Conservation (phyloP, 2,329 filamentous ascomycete genomes). For the Botrytis cinerea region DNA sequence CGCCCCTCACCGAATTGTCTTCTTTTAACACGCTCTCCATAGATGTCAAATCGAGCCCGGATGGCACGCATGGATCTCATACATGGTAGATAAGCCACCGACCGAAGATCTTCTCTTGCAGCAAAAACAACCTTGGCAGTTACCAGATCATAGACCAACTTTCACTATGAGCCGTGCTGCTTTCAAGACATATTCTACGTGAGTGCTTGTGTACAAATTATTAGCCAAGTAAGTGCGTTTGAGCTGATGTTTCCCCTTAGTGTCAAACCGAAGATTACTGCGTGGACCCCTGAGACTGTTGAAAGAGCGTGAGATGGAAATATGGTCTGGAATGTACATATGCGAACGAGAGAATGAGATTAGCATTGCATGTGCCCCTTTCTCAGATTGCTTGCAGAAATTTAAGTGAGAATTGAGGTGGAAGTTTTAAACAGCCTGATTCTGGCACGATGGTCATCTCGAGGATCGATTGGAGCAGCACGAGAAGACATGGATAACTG, state of each 20-base stretch:
- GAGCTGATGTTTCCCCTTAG: slow-evolving; percentile 41
- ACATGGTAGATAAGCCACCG: slow-evolving; percentile 85
- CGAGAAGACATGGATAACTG: background rate
- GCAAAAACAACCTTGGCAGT: slow-evolving; percentile 73
- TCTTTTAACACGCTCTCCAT: slow-evolving; percentile 8
- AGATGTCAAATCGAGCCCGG: slow-evolving; percentile 87
- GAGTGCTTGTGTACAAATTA: slow-evolving; percentile 47
- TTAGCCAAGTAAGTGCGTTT: slow-evolving; percentile 12
- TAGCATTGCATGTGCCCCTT: background rate
- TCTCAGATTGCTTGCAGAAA: background rate
- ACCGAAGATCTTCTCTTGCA: slow-evolving; percentile 72
- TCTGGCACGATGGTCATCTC: background rate
- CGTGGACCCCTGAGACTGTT: slow-evolving; percentile 52
- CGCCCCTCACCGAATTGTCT: background rate
- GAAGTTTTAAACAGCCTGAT: background rate
- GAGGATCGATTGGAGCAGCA: background rate
- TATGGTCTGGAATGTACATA: slow-evolving; percentile 36
- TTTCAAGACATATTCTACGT: slow-evolving; percentile 96
- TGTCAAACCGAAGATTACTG: slow-evolving; percentile 54
- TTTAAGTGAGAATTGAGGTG: background rate
- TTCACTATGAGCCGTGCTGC: slow-evolving; percentile 74
- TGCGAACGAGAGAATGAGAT: slow-evolving; percentile 20
- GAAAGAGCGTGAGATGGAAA: slow-evolving; percentile 32
- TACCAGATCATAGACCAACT: slow-evolving; percentile 69
- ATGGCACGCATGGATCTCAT: slow-evolving; percentile 98